phyloP scores from a whole-genome alignment of 305 asterid genomes.

The Ajuga reptans region DNA sequence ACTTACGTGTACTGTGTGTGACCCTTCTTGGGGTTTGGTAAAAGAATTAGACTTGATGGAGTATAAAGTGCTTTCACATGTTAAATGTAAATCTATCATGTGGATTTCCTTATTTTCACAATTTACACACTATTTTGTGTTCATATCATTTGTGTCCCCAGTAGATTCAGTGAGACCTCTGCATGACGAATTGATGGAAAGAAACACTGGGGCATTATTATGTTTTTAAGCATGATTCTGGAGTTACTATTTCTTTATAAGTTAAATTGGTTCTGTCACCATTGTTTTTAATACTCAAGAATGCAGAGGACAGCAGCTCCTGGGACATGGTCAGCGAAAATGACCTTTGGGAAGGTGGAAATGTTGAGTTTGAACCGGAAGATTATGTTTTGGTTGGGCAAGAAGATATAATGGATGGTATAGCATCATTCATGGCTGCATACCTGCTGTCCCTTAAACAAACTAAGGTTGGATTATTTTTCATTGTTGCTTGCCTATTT shows the following conservation, averaged over 20 bases:
- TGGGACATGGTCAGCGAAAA: slow-evolving; percentile 86
- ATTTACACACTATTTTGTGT: background rate
- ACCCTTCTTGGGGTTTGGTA: background rate
- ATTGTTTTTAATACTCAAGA: slow-evolving; percentile 22
- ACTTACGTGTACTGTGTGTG: background rate
- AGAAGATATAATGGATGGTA: slow-evolving; percentile 95
- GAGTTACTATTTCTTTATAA: background rate
- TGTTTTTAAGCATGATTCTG: background rate
- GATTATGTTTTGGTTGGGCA: slow-evolving; percentile 88
- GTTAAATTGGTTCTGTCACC: slow-evolving; percentile 15
- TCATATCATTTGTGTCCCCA: slow-evolving; percentile 11
- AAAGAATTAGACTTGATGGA: too few species aligned
- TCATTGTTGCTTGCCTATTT: slow-evolving; percentile 12
- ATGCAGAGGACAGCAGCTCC: slow-evolving; percentile 77
- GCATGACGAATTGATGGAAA: background rate
- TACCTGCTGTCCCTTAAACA: slow-evolving; percentile 77
- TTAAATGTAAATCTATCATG: background rate
- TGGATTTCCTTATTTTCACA: background rate
- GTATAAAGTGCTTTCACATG: background rate
- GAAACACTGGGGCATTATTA: background rate
- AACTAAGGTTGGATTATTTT: slow-evolving; percentile 54
- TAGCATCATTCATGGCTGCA: slow-evolving; percentile 98
- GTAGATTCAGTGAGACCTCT: slow-evolving; percentile 1
- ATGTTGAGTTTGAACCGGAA: slow-evolving; percentile 50
- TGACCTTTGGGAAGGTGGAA: slow-evolving; percentile 85